These are phyloP conservation scores for Kalmanozyma brasiliensis DNA, from an alignment of 1,284 basidiomycete species.

Conservation along the genomic window DNA sequence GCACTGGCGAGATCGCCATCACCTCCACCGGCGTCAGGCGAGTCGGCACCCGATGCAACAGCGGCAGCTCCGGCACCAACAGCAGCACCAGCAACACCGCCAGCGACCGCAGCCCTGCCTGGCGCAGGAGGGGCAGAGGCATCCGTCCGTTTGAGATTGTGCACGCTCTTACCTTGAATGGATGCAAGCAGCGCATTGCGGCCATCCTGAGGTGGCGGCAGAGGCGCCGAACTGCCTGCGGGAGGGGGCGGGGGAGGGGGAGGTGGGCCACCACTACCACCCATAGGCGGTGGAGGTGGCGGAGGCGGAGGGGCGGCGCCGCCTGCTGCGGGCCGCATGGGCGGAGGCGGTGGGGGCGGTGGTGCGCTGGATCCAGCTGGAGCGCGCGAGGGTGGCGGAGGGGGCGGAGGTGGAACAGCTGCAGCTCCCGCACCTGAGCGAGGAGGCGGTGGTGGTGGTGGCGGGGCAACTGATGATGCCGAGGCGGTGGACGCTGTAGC, in stretches of 20 bases:
- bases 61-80: conserved; percentile 43
- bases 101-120: conserved; percentile 24
- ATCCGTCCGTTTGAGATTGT: conserved; percentile 78
- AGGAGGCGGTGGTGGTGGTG: conserved; percentile 64
- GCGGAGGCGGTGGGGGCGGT: conserved; percentile 56
- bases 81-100: conserved; percentile 20
- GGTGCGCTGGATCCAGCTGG: conserved; percentile 27
- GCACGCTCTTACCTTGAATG: conserved; percentile 78
- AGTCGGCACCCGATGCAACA: conserved; percentile 17
- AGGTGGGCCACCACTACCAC: conserved; percentile 22
- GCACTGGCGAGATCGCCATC: conserved; percentile 75
- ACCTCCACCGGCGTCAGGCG: conserved; percentile 51
- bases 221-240: conserved; percentile 23
- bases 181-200: conserved; percentile 75
- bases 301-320: conserved; percentile 52
- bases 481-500: conserved; percentile 37
- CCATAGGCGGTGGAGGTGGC: conserved; percentile 51
- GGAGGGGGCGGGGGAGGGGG: conserved; percentile 45
- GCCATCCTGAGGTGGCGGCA: conserved; percentile 51
- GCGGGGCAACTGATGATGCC: conserved; percentile 28
- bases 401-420: conserved; percentile 67
- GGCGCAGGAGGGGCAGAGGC: conserved; percentile 26
- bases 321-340: conserved; percentile 29
- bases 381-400: conserved; percentile 59
- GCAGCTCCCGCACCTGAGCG: conserved; percentile 69